Conservation (phyloP, 805 yeast species). For the Candida piceae region DNA sequence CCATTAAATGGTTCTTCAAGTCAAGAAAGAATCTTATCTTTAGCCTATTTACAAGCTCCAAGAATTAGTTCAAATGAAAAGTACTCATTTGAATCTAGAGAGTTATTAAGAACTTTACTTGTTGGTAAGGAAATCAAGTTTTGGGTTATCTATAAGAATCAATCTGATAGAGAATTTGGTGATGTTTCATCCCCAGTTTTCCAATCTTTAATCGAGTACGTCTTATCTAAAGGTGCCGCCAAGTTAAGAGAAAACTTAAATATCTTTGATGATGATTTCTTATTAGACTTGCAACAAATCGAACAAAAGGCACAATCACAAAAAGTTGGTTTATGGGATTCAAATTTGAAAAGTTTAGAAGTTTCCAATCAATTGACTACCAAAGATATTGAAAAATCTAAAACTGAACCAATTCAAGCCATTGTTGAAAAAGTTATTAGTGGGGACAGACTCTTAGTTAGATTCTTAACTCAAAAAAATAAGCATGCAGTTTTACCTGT, state of each 20-base stretch:
- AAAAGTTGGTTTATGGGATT: slow-evolving; percentile 55
- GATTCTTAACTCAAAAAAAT: slow-evolving; percentile 41
- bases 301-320: slow-evolving; percentile 48
- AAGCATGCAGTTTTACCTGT: slow-evolving; percentile 56
- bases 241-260: slow-evolving; percentile 52
- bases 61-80: slow-evolving; percentile 40
- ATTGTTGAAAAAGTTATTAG: slow-evolving; percentile 71
- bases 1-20: slow-evolving; percentile 45
- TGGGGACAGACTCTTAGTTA: slow-evolving; percentile 71
- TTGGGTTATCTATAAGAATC: slow-evolving; percentile 48
- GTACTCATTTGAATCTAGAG: slow-evolving; percentile 54
- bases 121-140: slow-evolving; percentile 64
- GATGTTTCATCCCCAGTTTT: slow-evolving; percentile 63
- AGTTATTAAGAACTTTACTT: slow-evolving; percentile 52
- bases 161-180: slow-evolving; percentile 63
- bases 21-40: slow-evolving; percentile 57
- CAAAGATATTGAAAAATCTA: slow-evolving; percentile 32
- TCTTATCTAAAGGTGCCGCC: slow-evolving; percentile 55
- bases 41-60: slow-evolving; percentile 62
- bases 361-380: slow-evolving; percentile 27
- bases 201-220: slow-evolving; percentile 50
- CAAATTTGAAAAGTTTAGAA: slow-evolving; percentile 21
- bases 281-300: slow-evolving; percentile 32
- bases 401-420: slow-evolving; percentile 41
- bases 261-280: slow-evolving; percentile 36